These are phyloP conservation scores for Balamuthia mandrillaris DNA, from an alignment of 208 protist genomes.

Conservation along the genomic window DNA sequence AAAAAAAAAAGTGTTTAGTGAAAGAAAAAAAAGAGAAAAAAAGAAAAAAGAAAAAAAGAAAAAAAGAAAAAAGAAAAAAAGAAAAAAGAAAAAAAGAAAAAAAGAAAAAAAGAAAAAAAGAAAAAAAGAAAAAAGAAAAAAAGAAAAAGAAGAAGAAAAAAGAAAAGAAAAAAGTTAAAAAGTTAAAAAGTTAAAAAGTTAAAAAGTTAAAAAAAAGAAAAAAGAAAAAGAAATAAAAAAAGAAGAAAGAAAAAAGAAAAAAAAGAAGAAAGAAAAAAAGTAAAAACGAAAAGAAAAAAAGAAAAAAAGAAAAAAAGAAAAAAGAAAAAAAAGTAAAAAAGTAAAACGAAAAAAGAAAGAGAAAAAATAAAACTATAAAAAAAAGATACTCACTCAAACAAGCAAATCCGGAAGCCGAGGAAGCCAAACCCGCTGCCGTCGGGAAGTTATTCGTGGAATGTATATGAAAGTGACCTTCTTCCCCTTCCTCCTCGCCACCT, in stretches of 20 bases:
- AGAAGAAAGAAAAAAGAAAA: too few species aligned
- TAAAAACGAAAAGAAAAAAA: conserved; percentile 85
- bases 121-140: background rate
- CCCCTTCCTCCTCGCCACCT: conserved; percentile 33
- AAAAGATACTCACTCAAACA: conserved; percentile 70
- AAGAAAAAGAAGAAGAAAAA: too few species aligned
- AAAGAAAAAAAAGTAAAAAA: background rate
- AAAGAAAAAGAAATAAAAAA: too few species aligned
- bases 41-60: too few species aligned
- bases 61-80: background rate
- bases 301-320: background rate
- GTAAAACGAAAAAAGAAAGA: too few species aligned
- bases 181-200: background rate
- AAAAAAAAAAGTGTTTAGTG: background rate
- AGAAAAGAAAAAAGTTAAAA: too few species aligned
- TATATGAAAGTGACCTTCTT: conserved; percentile 79
- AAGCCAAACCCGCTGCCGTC: conserved; percentile 97
- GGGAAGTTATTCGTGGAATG: conserved; percentile 97
- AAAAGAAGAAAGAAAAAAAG: background rate
- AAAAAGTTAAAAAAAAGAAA: background rate
- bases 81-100: conserved; percentile 60
- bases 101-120: conserved; percentile 78
- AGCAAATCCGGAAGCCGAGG: conserved; percentile 94
- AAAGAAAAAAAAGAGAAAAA: background rate
- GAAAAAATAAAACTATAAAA: background rate